Evolutionary conservation across 441 rosid genomes (phyloP), one percentile per base, ranked within the genome.

Genomic region (Caryocar brasiliense): DNA sequence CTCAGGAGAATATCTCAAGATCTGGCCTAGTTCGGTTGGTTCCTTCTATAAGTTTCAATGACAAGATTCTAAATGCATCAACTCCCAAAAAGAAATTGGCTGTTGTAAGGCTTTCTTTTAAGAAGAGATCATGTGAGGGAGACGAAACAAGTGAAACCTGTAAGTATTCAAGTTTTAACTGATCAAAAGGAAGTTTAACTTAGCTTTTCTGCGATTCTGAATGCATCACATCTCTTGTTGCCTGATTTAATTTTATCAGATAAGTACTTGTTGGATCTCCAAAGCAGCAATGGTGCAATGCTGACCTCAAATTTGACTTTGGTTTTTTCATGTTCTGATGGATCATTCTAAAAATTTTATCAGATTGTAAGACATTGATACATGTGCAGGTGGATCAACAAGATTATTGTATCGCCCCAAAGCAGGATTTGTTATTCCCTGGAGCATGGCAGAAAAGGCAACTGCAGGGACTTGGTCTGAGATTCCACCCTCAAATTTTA

Each of bases 401-500:
- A 69, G 70, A 66, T 63, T 77, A 51, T 13, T 83, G 58, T 78
- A 72, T 64, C 82, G 58, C 47, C 97, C 94, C 0, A 77, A 67
- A 62, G 83, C 75, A 39, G 79, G 74, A 47, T 56, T 42, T 39
- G 48, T 61, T 19, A 47, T 82, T 58, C 95, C 95, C 1, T 56
- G 66, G 40, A 58, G 73, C 29, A 49, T 61, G 8, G 72, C 26
- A 23, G 86, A 83, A 64, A 86, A 79, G 56, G 59, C 48, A 47
- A 68, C 60, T 28, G 47, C 58, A 30, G 92, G 91, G 43, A 67
- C 75, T 48, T 90, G 95, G 95, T 73, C 73, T 13, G 80, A 83
- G 68, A 72, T 90, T 55, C 81, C 84, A 8, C 82, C 97, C 40
- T 83, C 91, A n/a, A 90, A 79, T 18, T 90, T 90, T 51, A 80